Base-by-base conservation (phyloP, 176 grass and related monocot genomes). In the Triticum urartu region DNA sequence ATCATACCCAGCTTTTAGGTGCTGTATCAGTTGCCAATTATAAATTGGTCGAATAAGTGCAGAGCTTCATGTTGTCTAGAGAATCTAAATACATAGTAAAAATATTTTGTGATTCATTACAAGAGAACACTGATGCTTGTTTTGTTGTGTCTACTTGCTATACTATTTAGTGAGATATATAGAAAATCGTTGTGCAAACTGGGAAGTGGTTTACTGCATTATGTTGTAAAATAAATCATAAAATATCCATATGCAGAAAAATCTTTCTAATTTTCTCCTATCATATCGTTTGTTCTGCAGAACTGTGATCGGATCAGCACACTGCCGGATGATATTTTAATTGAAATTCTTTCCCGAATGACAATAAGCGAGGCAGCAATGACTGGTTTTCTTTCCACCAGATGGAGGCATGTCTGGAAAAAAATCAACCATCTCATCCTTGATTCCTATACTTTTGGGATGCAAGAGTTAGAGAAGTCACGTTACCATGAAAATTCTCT, bases 381-480 rank as follows among this genome's bases (percentile, higher is more conserved):
- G 69, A 84, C 38, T 48, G 7, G 59, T 15, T 47, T 26, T 76
- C 56, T 84, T 62, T 84, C 82, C 58, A 47, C 38, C 6, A 64
- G 70, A 84, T 76, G 71, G 82, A 84, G 82, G 26, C 82, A 64
- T 25, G 58, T 84, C 6, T 76, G 70, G 82, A 30, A 64, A 64
- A 75, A 64, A 52, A 0, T 52, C 14, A 1, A 52, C 13, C 48
- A 52, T 50, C 48, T 52, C 14, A 52, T 52, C 48, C 48, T 52
- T 52, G 48, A 52, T 52, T 52, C 48, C 48, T 17, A 17, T 52
- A 17, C 48, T 52, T 52, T 52, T 17, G 48, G 48, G 48, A 52
- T 52, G 48, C 48, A 52, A 17, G 48, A 52, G 48, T 13, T 52
- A 17, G 48, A 52, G 5, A 52, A 52, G 48, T 17, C 48, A 52